Evolutionary conservation across 2,329 filamentous ascomycete genomes (phyloP), one percentile per base, ranked within the genome.

Genomic region (Xylariomycetidae sp.): DNA sequence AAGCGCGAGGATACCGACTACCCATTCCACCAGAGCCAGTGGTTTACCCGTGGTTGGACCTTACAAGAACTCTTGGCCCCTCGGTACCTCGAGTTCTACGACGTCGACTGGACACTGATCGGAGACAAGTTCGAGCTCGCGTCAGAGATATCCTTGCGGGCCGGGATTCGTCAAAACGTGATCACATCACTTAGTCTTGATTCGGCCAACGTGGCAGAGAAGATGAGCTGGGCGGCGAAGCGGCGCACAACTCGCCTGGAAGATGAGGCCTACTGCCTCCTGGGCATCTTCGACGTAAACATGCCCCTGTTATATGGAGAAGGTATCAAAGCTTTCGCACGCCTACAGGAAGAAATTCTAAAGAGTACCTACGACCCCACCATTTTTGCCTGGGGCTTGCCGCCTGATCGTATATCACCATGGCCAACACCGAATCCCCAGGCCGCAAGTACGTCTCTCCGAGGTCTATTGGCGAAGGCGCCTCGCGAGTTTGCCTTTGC

Each of bases 291-390:
- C 20, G 42, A 45, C 11, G 43, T 60, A 14, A 50, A 48, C 20
- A 54, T 58, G 46, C 48, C 50, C 3, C 34, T 56, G 31, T 37
- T 57, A 2, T 58, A 58, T 27, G 55, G 56, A 11, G 55, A 58
- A 31, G 18, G 20, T 8, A 23, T 8, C 8, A 49, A 47, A 17
- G 46, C 46, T 1, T 52, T 50, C 31, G 36, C 31, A 5, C 40
- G 48, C 7, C 18, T 52, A 4, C 46, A 52, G 27, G 42, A 50
- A 16, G 42, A 47, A 25, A 50, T 51, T 19, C 40, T 50, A 10
- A 34, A 34, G 22, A 42, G 41, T 0, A 49, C 41, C 27, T 42
- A 49, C 25, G 46, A 49, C 18, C 39, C 45, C 13, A 45, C 48
- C 7, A 45, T 49, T 20, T 49, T 51, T 25, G 46, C 48, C 12